These are phyloP conservation scores for Trichaptum fuscoviolaceum DNA, from an alignment of 768 basidiomycete species.

Conservation along the genomic window DNA sequence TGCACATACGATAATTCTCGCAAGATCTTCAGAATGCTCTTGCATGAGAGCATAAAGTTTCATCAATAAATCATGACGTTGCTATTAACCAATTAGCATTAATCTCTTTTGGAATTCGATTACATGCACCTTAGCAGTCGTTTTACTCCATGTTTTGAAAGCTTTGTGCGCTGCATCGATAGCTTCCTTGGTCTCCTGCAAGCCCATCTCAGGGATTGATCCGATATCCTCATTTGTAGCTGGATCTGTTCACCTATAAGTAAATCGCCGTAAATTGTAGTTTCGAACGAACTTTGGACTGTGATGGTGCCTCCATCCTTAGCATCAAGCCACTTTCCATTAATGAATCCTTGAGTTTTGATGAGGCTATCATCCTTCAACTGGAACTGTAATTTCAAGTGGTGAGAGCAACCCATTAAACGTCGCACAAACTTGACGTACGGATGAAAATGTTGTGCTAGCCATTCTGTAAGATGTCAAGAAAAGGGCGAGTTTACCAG, in stretches of 20 bases:
- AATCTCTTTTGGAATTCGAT: conserved; percentile 3
- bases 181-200: conserved; percentile 77
- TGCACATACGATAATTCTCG: conserved; percentile 70
- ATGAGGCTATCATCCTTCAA: conserved; percentile 75
- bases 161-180: conserved; percentile 77
- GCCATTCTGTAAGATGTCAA: not conserved
- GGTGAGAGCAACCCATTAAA: not conserved
- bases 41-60: conserved; percentile 78
- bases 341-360: conserved; percentile 71
- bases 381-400: conserved; percentile 43
- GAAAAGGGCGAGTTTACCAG: not conserved
- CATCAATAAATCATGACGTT: conserved; percentile 78
- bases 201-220: conserved; percentile 83
- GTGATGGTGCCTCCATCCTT: conserved; percentile 62
- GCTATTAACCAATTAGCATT: conserved; percentile 29
- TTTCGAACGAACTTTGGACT: conserved; percentile 62
- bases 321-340: conserved; percentile 85
- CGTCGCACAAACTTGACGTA: not conserved
- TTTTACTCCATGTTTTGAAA: conserved; percentile 81
- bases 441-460: not conserved
- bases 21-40: conserved; percentile 82
- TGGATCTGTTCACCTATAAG: conserved; percentile 54
- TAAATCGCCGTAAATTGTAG: conserved; percentile 6
- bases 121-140: conserved; percentile 70
- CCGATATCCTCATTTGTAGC: conserved; percentile 82